Conservation (phyloP, 495 filamentous ascomycete species). For the Podospora appendiculata region DNA sequence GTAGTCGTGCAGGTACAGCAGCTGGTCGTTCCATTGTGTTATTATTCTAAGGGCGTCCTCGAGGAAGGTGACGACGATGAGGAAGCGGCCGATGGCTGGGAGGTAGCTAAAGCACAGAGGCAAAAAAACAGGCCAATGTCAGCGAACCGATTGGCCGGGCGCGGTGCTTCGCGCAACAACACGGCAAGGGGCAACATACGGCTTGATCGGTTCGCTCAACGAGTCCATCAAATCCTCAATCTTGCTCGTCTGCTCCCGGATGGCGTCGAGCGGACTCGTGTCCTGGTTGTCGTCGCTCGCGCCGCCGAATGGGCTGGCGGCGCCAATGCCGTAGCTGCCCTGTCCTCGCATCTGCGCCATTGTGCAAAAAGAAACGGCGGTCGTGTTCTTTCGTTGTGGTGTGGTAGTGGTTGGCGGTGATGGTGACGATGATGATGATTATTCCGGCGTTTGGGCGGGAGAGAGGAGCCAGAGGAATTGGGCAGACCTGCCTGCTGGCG, state of each 20-base stretch:
- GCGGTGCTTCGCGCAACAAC: not conserved
- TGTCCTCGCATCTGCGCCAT: constrained; percentile 98
- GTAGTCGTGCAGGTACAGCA: constrained; percentile 87
- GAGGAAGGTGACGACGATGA: constrained; percentile 97
- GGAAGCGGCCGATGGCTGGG: constrained; percentile 88
- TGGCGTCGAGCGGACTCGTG: constrained; percentile 82
- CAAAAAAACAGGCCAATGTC: not conserved
- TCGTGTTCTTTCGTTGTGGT: not conserved
- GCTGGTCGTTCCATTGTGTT: constrained; percentile 96
- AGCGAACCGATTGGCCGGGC: too few relatives aligned
- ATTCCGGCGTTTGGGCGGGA: not conserved
- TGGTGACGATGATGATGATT: not conserved
- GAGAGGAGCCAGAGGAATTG: not conserved
- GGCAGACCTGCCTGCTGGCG: constrained; percentile 23
- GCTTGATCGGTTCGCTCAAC: constrained; percentile 83
- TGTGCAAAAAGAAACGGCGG: constrained; percentile 6
- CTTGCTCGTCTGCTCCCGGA: constrained; percentile 93
- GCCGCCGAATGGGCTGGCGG: constrained; percentile 62
- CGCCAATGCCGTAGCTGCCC: constrained; percentile 87
- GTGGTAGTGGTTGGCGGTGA: not conserved
- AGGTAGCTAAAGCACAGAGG: constrained; percentile 56
- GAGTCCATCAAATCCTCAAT: constrained; percentile 94
- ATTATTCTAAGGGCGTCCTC: constrained; percentile 94
- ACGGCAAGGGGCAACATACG: constrained; percentile 54
- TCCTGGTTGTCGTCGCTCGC: constrained; percentile 44